Evolutionary conservation across 1,139 yeast species (phyloP), one percentile per base, ranked within the genome.

Genomic region (Saccharomyces hybrid): DNA sequence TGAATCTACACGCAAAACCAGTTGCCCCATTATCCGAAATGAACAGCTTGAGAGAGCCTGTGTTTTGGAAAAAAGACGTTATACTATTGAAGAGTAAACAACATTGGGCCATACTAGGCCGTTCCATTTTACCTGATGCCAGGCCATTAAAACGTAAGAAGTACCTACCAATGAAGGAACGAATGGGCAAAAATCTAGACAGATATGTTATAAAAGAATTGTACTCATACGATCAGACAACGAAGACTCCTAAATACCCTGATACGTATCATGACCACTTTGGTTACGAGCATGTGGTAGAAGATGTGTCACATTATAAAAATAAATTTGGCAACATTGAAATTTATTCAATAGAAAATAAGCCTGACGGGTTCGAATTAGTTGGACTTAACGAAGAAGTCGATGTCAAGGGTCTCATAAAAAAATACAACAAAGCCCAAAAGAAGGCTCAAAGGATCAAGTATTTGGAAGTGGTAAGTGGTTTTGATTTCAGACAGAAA

Each of bases 21-120:
- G 32, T 54, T 9, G 14, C 27, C 9, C 14, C 41, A 0, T 38
- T 51, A 2, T n/a, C 20, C 14, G 14, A 32, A n/a, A 6, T 31
- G 4, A 20, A 44, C 5, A 46, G 41, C 1, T 47, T 13, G 14
- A 32, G 42, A 8, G 57, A 56, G 27, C 49, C 53, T 1, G 46
- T 65, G 1, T 63, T 53, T 46, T 59, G 65, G 58, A 60, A 55
- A 47, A 51, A 50, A 11, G 62, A 59, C 34, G 53, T 65, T 2
- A 13, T 59, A 13, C 27, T 53, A 13, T 48, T 64, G 32, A 62
- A 61, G 50, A 60, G 65, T 49, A 50, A 46, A 34, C 62, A 61
- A 44, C 67, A 62, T 53, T 65, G 69, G 69, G 51, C 55, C 3
- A 55, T 62, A 20, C 27, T 62, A 16, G 68, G 69, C 1, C 53